phyloP scores from a whole-genome alignment of 139 green algal species.

The Auxenochlorella protothecoides region DNA sequence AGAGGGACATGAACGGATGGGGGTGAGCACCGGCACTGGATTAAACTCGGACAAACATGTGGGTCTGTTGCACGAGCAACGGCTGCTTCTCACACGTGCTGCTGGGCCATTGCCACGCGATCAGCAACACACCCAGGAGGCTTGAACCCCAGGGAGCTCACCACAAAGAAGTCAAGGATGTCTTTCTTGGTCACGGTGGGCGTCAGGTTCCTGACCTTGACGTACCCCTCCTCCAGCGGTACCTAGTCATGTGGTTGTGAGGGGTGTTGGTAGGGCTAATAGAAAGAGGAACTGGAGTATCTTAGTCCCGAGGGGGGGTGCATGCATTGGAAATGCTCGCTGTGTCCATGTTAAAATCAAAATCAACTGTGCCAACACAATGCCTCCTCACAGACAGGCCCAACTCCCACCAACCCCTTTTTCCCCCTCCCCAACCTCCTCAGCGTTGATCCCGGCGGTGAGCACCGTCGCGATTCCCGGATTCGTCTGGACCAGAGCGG shows the following conservation, averaged over 20 bases:
- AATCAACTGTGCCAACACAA: no score
- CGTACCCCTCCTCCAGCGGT: conserved; percentile 39
- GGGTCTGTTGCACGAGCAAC: no score
- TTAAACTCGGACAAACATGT: no score
- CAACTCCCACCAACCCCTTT: background rate
- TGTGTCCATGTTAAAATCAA: no score
- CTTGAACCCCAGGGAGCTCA: background rate
- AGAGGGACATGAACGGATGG: background rate
- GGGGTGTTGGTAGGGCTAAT: no score
- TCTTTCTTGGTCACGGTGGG: conserved; percentile 30
- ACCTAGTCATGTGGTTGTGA: conserved; percentile 2
- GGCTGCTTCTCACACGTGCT: no score
- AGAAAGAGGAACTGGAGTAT: no score
- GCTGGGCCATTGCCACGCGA: no score
- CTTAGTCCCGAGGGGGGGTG: no score
- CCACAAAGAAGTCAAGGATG: conserved; percentile 33
- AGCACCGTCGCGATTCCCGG: conserved; percentile 26
- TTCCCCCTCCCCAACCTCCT: conserved; percentile 9
- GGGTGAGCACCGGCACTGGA: background rate
- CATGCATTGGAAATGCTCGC: no score
- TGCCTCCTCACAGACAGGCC: no score
- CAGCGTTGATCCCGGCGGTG: conserved; percentile 22
- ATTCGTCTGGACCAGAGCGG: conserved; percentile 25
- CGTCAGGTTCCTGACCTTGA: conserved; percentile 40
- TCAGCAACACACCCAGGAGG: no score